Conservation (phyloP, 2,329 filamentous ascomycete genomes). For the Talaromyces sp. region DNA sequence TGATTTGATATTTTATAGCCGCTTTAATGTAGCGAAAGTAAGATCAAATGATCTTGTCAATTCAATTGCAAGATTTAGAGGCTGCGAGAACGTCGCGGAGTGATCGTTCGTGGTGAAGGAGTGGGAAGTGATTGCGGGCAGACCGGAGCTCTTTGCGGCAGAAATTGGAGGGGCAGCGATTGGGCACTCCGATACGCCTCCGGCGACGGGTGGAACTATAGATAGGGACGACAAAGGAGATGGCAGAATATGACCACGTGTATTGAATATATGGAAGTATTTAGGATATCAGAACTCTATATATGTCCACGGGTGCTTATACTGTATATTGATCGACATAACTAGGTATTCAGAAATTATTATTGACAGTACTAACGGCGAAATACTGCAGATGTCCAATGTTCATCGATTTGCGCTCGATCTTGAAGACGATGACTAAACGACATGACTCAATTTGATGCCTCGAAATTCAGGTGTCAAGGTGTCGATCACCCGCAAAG, state of each 20-base stretch:
- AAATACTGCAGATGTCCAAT: too few species aligned
- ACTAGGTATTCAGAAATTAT: too few species aligned
- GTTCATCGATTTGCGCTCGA: too few species aligned
- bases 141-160: slow-evolving; percentile 23
- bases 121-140: slow-evolving; percentile 5
- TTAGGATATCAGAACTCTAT: neutral
- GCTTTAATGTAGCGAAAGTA: neutral
- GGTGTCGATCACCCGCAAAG: neutral
- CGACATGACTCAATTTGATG: neutral
- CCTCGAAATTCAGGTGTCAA: slow-evolving; percentile 5
- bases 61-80: slow-evolving; percentile 13
- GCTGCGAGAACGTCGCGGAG: neutral
- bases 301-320: too few species aligned
- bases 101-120: slow-evolving; percentile 13
- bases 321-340: too few species aligned
- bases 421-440: slow-evolving; percentile 1
- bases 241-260: slow-evolving; percentile 8
- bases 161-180: slow-evolving; percentile 30
- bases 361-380: too few species aligned
- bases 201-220: neutral
- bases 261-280: neutral
- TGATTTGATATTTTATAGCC: neutral
- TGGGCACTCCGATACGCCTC: slow-evolving; percentile 2
- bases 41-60: neutral
- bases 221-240: slow-evolving; percentile 6